Percentiles rank a stretch among this genome's conserved stretches.
These are phyloP conservation scores for Apiospora pterosperma DNA, from an alignment of 2,329 filamentous ascomycete genomes.

Conservation along the genomic window DNA sequence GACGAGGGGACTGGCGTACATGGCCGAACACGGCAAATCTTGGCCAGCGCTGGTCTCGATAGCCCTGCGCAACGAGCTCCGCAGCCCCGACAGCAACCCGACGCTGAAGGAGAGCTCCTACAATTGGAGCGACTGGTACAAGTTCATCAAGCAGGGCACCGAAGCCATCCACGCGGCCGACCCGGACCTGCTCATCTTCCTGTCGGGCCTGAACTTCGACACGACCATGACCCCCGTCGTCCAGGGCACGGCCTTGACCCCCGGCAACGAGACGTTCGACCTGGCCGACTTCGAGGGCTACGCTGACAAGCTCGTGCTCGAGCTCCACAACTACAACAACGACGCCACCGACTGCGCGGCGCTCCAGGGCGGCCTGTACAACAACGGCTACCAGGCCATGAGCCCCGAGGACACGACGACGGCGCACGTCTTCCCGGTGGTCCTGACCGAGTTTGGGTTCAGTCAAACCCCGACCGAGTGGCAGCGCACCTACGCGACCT, in stretches of 20 bases:
- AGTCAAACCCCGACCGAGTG: slow-evolving; percentile 43
- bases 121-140: slow-evolving; percentile 56
- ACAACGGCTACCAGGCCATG: slow-evolving; percentile 51
- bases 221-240: slow-evolving; percentile 51
- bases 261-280: slow-evolving; percentile 41
- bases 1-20: slow-evolving; percentile 56
- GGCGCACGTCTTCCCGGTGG: slow-evolving; percentile 43
- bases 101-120: slow-evolving; percentile 36
- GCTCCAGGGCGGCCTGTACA: slow-evolving; percentile 43
- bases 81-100: slow-evolving; percentile 36
- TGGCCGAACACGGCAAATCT: slow-evolving; percentile 51
- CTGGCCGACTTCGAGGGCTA: slow-evolving; percentile 45
- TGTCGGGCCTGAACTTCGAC: slow-evolving; percentile 57
- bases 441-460: slow-evolving; percentile 55
- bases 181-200: slow-evolving; percentile 50
- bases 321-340: slow-evolving; percentile 60
- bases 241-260: slow-evolving; percentile 42
- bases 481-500: slow-evolving; percentile 47
- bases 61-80: slow-evolving; percentile 52
- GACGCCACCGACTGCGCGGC: slow-evolving; percentile 42
- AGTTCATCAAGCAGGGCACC: slow-evolving; percentile 44
- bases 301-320: slow-evolving; percentile 53
- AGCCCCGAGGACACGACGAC: slow-evolving; percentile 31
- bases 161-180: slow-evolving; percentile 49
- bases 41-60: slow-evolving; percentile 48